Evolutionary conservation across 2,329 filamentous ascomycete species (phyloP).

Genomic region (Cercospora sp.): DNA sequence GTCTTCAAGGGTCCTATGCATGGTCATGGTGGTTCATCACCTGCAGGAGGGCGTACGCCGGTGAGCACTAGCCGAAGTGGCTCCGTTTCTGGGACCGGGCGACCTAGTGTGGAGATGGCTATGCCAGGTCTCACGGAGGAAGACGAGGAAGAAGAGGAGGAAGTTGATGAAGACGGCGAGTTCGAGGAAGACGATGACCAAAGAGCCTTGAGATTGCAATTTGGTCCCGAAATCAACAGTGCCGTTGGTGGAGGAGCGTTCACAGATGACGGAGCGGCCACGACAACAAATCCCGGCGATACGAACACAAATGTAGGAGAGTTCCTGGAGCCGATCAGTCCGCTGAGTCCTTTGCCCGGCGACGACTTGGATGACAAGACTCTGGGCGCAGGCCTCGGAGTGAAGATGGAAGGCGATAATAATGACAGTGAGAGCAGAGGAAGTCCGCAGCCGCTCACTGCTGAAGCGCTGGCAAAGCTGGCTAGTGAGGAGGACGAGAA

Average conservation of each 20-base stretch:
- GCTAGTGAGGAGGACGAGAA: constrained; percentile 27
- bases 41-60: constrained; percentile 12
- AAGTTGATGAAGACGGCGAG: constrained; percentile 36
- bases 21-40: constrained; percentile 44
- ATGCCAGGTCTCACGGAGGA: constrained; percentile 54
- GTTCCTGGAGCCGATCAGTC: constrained; percentile 21
- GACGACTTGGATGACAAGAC: not conserved
- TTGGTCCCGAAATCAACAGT: constrained; percentile 29
- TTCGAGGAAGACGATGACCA: constrained; percentile 31
- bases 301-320: not conserved
- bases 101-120: constrained; percentile 68
- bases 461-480: constrained; percentile 36
- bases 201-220: constrained; percentile 34
- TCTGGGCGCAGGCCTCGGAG: not conserved
- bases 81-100: constrained; percentile 62
- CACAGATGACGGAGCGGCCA: constrained; percentile 10
- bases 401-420: constrained; percentile 16
- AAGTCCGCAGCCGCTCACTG: constrained; percentile 32
- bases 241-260: constrained; percentile 1
- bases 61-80: constrained; percentile 26
- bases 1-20: constrained; percentile 76
- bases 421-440: not conserved
- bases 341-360: constrained; percentile 19
- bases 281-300: not conserved
- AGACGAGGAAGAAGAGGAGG: constrained; percentile 33